phyloP scores from a whole-genome alignment of 2,329 filamentous ascomycete genomes.

The Drechslerella stenobrocha region DNA sequence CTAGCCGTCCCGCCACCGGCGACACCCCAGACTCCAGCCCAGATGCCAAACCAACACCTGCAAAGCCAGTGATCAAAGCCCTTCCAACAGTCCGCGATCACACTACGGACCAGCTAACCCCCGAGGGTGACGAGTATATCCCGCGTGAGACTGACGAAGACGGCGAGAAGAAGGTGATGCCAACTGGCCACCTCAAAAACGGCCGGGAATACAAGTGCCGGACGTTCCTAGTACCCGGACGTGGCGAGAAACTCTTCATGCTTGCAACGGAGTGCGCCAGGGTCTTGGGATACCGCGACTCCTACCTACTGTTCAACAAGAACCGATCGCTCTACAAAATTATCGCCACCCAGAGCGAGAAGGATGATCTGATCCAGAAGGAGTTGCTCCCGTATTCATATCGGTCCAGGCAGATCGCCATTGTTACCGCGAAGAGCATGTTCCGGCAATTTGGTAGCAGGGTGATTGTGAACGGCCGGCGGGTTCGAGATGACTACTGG shows the following conservation, averaged over 20 bases:
- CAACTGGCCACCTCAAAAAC: constrained; percentile 78
- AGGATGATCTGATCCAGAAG: constrained; percentile 92
- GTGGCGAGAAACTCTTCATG: constrained; percentile 91
- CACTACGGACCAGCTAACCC: constrained; percentile 89
- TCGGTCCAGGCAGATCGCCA: constrained; percentile 95
- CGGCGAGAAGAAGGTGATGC: constrained; percentile 89
- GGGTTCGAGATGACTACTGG: constrained; percentile 98
- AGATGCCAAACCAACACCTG: constrained; percentile 63
- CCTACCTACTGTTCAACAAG: constrained; percentile 98
- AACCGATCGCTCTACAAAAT: constrained; percentile 97
- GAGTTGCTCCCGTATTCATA: constrained; percentile 97
- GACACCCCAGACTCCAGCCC: constrained; percentile 43
- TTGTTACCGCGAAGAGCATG: constrained; percentile 97
- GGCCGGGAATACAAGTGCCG: constrained; percentile 90
- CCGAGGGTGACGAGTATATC: constrained; percentile 89
- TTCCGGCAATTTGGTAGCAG: constrained; percentile 97
- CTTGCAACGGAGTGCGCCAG: constrained; percentile 94
- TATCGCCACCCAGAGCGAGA: constrained; percentile 96
- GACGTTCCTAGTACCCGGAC: constrained; percentile 85
- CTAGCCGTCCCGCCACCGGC: constrained; percentile 20
- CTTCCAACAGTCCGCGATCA: constrained; percentile 94
- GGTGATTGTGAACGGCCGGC: constrained; percentile 82
- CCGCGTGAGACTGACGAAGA: constrained; percentile 89
- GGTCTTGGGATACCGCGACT: constrained; percentile 95
- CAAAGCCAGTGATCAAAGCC: constrained; percentile 85